Percentiles rank a stretch among this genome's conserved stretches.
phyloP scores from a whole-genome alignment of 805 yeast genomes.

The Zygosaccharomyces gambellarensis region DNA sequence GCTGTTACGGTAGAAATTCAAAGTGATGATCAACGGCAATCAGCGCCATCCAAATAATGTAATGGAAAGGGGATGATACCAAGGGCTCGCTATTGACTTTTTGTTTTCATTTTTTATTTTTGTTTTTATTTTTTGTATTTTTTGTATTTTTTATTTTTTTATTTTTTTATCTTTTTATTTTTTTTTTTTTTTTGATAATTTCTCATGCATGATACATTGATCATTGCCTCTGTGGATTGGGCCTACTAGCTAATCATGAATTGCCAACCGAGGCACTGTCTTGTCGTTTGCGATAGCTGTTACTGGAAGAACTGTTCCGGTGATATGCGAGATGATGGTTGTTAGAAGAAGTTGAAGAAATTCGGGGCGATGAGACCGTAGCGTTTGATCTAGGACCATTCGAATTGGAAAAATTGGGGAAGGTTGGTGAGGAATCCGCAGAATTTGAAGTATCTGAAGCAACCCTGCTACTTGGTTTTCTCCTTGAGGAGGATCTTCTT shows the following conservation, averaged over 20 bases:
- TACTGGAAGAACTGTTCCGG: not conserved
- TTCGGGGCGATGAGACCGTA: conserved; percentile 12
- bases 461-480: conserved; percentile 11
- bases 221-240: not conserved
- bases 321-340: not conserved
- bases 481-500: conserved; percentile 21
- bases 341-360: conserved; percentile 5
- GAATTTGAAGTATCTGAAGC: conserved; percentile 10
- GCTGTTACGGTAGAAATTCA: too few species aligned
- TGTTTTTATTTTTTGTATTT: too few species aligned
- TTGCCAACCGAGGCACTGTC: not conserved
- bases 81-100: too few species aligned
- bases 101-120: too few species aligned
- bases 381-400: conserved; percentile 4
- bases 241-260: not conserved
- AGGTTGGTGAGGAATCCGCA: conserved; percentile 12
- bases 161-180: too few species aligned
- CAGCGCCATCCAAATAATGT: too few species aligned
- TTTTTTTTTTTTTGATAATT: not conserved
- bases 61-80: too few species aligned
- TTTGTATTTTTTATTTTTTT: too few species aligned
- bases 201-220: not conserved
- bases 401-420: conserved; percentile 2
- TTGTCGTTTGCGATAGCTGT: not conserved
- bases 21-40: too few species aligned